A percentile compares a stretch with the other conserved stretches of the same genome.
These are phyloP conservation scores for Hypoxylon fragiforme DNA, from an alignment of 495 filamentous ascomycete species.

Conservation along the genomic window DNA sequence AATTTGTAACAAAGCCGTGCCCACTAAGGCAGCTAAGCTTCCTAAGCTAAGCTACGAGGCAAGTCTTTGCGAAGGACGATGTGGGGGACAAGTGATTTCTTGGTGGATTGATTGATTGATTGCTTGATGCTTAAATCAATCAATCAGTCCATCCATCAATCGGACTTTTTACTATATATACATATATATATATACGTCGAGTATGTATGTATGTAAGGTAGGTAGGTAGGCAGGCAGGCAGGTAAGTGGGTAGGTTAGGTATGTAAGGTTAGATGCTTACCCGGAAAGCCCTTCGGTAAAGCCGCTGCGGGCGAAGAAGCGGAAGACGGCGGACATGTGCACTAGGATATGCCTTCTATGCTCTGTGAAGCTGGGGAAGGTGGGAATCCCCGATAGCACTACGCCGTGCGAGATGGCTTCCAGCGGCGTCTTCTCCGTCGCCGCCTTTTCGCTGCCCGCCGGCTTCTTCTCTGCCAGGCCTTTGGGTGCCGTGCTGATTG, in stretches of 20 bases:
- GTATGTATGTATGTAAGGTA: background rate
- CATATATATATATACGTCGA: too few species aligned
- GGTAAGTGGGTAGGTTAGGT: background rate
- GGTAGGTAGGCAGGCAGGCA: conserved; percentile 18
- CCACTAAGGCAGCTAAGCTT: too few species aligned
- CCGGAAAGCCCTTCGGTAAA: conserved; percentile 68
- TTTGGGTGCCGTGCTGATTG: conserved; percentile 11
- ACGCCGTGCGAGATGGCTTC: conserved; percentile 38
- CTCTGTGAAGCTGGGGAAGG: conserved; percentile 45
- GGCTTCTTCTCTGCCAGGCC: conserved; percentile 11
- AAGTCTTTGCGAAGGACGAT: too few species aligned
- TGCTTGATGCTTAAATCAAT: too few species aligned
- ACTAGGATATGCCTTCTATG: conserved; percentile 54
- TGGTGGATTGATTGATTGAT: too few species aligned
- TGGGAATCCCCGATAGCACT: conserved; percentile 48
- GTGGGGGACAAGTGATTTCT: too few species aligned
- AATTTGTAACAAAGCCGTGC: too few species aligned
- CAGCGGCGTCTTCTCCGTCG: conserved; percentile 23
- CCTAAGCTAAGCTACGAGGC: too few species aligned
- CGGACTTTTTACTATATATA: too few species aligned
- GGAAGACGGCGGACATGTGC: conserved; percentile 64
- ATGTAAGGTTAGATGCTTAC: conserved; percentile 4
- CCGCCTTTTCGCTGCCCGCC: background rate
- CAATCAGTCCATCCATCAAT: too few species aligned
- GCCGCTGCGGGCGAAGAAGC: conserved; percentile 58